A percentile compares a stretch with the other conserved stretches of the same genome.
phyloP scores from a whole-genome alignment of 495 filamentous ascomycete genomes.

The Tricharina praecox region DNA sequence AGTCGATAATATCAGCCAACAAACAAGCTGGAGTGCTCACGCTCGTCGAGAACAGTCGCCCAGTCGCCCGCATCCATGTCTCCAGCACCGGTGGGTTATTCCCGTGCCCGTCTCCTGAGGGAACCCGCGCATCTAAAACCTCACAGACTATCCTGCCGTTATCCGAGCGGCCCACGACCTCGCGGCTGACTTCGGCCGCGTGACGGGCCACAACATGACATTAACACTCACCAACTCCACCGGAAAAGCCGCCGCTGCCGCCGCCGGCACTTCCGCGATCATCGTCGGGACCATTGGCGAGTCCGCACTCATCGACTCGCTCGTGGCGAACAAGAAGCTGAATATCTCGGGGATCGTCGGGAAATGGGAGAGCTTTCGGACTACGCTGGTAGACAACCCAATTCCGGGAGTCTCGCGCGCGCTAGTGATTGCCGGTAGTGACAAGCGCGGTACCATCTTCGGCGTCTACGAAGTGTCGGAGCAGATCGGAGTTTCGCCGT shows the following conservation, averaged over 20 bases:
- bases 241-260: slow-evolving; percentile 31
- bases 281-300: slow-evolving; percentile 54
- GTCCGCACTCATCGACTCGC: slow-evolving; percentile 40
- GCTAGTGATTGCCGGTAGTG: slow-evolving; percentile 51
- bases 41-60: neutral
- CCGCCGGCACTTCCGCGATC: slow-evolving; percentile 37
- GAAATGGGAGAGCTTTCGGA: slow-evolving; percentile 55
- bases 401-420: slow-evolving; percentile 40
- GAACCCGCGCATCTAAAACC: neutral
- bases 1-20: neutral
- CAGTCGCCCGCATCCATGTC: neutral
- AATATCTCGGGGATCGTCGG: slow-evolving; percentile 39
- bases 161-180: slow-evolving; percentile 50
- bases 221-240: slow-evolving; percentile 32
- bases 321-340: slow-evolving; percentile 39
- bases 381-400: slow-evolving; percentile 41
- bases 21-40: neutral
- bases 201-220: slow-evolving; percentile 45
- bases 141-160: slow-evolving; percentile 46
- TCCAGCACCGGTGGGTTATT: neutral
- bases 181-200: slow-evolving; percentile 52
- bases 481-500: slow-evolving; percentile 56
- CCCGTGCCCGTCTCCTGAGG: neutral
- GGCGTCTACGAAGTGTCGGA: slow-evolving; percentile 59
- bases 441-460: slow-evolving; percentile 53